These are phyloP conservation scores for Irpex sp. DNA, from an alignment of 1,284 basidiomycete genomes.

Conservation along the genomic window DNA sequence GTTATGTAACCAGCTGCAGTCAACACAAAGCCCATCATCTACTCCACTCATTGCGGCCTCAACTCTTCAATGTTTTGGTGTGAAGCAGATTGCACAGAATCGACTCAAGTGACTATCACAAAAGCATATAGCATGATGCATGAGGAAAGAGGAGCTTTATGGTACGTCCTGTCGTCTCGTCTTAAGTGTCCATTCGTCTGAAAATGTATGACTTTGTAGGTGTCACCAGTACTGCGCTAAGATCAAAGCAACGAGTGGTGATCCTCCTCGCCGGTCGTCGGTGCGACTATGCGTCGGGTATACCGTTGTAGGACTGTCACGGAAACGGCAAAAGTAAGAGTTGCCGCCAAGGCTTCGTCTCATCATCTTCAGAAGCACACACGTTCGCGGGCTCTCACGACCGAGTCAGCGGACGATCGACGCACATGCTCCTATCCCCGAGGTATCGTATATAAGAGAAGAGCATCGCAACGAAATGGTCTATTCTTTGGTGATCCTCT, in stretches of 20 bases:
- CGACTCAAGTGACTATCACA: too few relatives aligned
- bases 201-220: too few relatives aligned
- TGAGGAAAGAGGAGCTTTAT: too few relatives aligned
- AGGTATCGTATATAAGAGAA: not conserved
- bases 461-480: not conserved
- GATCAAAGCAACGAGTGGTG: not conserved
- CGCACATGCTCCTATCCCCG: not conserved
- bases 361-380: not conserved
- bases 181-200: too few relatives aligned
- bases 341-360: not conserved
- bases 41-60: too few relatives aligned
- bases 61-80: too few relatives aligned
- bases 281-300: not conserved
- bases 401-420: not conserved
- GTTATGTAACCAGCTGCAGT: too few relatives aligned
- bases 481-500: not conserved
- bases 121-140: too few relatives aligned
- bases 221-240: not conserved
- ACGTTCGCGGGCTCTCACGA: not conserved
- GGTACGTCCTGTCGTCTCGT: too few relatives aligned
- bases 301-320: not conserved
- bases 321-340: not conserved
- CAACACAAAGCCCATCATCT: too few relatives aligned
- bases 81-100: too few relatives aligned
- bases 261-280: not conserved